A percentile compares a stretch with the other conserved stretches of the same genome.
phyloP scores from a whole-genome alignment of 164 flowering plant genomes.

The Chimonanthus salicifolius region DNA sequence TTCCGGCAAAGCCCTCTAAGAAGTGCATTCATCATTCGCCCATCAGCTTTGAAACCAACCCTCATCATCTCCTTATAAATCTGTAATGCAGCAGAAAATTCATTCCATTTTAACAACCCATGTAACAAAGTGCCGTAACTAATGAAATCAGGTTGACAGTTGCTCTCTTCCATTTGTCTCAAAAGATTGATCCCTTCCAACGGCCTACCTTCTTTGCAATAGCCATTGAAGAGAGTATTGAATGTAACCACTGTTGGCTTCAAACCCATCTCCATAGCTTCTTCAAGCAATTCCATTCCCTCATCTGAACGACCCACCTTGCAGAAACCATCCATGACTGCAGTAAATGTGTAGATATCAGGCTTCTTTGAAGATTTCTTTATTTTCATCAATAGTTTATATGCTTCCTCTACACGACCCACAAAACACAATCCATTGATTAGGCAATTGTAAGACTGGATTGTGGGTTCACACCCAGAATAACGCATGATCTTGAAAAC shows the following conservation, averaged over 20 bases:
- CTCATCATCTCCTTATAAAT: constrained; percentile 55
- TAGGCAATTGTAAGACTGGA: constrained; percentile 65
- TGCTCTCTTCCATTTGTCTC: constrained; percentile 49
- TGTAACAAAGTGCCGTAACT: constrained; percentile 67
- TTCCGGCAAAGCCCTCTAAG: constrained; percentile 55
- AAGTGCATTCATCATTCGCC: constrained; percentile 48
- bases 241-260: constrained; percentile 55
- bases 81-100: constrained; percentile 29
- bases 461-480: constrained; percentile 44
- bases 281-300: constrained; percentile 65
- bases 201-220: constrained; percentile 70
- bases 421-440: constrained; percentile 82
- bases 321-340: constrained; percentile 86
- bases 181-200: constrained; percentile 49
- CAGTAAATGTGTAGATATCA: constrained; percentile 67
- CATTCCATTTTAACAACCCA: constrained; percentile 71
- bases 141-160: constrained; percentile 58
- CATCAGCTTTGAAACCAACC: constrained; percentile 43
- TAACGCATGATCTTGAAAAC: constrained; percentile 52
- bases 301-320: constrained; percentile 78
- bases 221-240: constrained; percentile 76
- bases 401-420: constrained; percentile 74
- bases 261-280: constrained; percentile 53
- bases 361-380: constrained; percentile 43
- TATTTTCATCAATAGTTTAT: constrained; percentile 41